phyloP scores from a whole-genome alignment of 352 stramenopile genomes.

The Peronospora destructor region DNA sequence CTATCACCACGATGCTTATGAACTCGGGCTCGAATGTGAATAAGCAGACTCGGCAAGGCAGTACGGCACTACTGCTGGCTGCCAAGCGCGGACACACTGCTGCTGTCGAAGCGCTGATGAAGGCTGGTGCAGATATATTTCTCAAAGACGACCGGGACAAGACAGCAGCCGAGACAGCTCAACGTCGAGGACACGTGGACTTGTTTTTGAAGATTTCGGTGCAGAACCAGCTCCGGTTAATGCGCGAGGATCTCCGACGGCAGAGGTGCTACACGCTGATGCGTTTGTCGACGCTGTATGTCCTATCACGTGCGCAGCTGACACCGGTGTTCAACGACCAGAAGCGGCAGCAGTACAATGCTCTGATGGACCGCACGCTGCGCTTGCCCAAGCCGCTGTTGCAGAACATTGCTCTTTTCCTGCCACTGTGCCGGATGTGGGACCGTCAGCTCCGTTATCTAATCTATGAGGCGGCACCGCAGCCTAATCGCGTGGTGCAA shows the following conservation, averaged over 20 bases:
- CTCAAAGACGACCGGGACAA: constrained; percentile 85
- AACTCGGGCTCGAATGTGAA: constrained; percentile 80
- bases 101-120: constrained; percentile 73
- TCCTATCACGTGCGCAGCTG: constrained; percentile 46
- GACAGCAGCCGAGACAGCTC: constrained; percentile 74
- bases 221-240: constrained; percentile 75
- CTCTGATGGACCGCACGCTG: constrained; percentile 62
- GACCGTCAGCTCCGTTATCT: constrained; percentile 76
- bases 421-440: constrained; percentile 74
- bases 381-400: constrained; percentile 69
- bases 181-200: constrained; percentile 73
- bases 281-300: constrained; percentile 63
- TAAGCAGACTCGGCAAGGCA: constrained; percentile 82
- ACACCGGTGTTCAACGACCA: constrained; percentile 33
- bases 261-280: constrained; percentile 69
- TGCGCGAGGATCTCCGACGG: constrained; percentile 64
- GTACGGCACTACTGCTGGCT: constrained; percentile 75
- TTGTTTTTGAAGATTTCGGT: constrained; percentile 84
- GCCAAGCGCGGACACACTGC: constrained; percentile 76
- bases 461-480: constrained; percentile 57
- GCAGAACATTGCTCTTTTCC: constrained; percentile 68
- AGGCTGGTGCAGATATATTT: constrained; percentile 78
- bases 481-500: constrained; percentile 73
- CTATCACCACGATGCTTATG: constrained; percentile 77
- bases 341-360: constrained; percentile 40